Base-by-base conservation (phyloP, 78 protist genomes). In the Speleostelium caveatum region DNA sequence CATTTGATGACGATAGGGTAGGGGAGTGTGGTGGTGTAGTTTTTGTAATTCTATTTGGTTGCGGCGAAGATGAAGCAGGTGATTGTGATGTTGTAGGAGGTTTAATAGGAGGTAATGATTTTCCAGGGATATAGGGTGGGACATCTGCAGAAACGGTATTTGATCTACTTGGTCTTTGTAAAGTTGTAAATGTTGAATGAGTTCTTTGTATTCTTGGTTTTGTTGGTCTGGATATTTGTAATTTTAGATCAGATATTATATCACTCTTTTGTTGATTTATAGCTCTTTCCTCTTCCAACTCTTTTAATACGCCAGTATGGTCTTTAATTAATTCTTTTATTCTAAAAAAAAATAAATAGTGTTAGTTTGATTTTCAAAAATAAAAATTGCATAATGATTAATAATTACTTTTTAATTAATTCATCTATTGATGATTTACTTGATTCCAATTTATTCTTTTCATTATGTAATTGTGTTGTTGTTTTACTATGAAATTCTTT, bases 371-470 rank as follows among this genome's bases (percentile, higher is more conserved):
- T 10, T 26, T 30, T 45, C 14, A n/a, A 42, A n/a, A 49, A 16
- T 5, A 45, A 4, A n/a, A 69, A 21, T 17, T 36, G 45, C 28
- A 42, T 67, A 19, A 14, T 67, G 6, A 67, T 32, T 14, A 10
- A 42, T 12, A 72, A 33, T 30, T 75, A 75, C 85, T 83, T 83
- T 60, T 83, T 83, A 45, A 83, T 75, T 26, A 83, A 42, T 49
- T 83, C 91, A 58, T 83, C 91, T 19, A 60, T 63, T 8, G 72
- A 68, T 21, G 77, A 38, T 33, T 60, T 83, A 3, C 36, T 42
- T 4, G 78, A 68, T 83, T 83, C 91, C 24, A 22, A 24, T 26
- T 49, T 67, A 22, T n/a, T 8, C 35, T 59, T 83, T 32, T 83
- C 91, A 33, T 83, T 79, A 21, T 58, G 10, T 30, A 83, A 33